Base-by-base conservation (phyloP, 306 rosid genomes). In the Medicago lupulina region DNA sequence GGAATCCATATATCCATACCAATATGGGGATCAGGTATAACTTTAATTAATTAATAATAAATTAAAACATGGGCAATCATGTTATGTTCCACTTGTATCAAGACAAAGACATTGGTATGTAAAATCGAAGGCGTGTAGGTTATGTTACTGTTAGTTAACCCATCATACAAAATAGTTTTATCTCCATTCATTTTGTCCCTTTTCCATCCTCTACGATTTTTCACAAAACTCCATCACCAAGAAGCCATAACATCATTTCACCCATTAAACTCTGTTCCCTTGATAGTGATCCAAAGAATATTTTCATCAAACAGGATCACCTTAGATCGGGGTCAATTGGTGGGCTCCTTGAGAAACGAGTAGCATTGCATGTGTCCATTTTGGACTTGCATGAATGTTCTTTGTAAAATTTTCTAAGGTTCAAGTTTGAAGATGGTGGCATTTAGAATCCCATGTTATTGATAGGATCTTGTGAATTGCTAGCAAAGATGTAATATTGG, bases 161-260 rank as follows among this genome's bases (percentile, higher is more conserved):
- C 62, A 84, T 84, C 86, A 76, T 43, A 10, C 77, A 77, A 81
- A 15, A 61, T 55, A 55, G 14, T 53, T 79, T 82, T 80, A 71
- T 79, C 86, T 41, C 61, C 74, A 59, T 82, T 78, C 85, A 25
- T 47, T 18, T 86, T 90, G 89, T 86, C 86, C 67, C 81, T 77
- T 75, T 75, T 34, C 82, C 25, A 71, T 25, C 62, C 62, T 79
- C 76, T 40, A 36, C 77, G 71, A 81, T 86, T 87, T 71, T 78
- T 73, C 58, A 71, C 89, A 84, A 87, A 84, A 70, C 81, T 87
- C 91, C 91, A 91, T 84, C 85, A 60, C 88, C 92, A 86, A 87
- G 55, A 79, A 74, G 83, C 83, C 90, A 87, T 57, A 80, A 65
- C 76, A 79, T 78, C 80, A 69, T 79, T 61, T 78, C 73, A 50